phyloP scores from a whole-genome alignment of 768 basidiomycete genomes.

The Collybia sp. region DNA sequence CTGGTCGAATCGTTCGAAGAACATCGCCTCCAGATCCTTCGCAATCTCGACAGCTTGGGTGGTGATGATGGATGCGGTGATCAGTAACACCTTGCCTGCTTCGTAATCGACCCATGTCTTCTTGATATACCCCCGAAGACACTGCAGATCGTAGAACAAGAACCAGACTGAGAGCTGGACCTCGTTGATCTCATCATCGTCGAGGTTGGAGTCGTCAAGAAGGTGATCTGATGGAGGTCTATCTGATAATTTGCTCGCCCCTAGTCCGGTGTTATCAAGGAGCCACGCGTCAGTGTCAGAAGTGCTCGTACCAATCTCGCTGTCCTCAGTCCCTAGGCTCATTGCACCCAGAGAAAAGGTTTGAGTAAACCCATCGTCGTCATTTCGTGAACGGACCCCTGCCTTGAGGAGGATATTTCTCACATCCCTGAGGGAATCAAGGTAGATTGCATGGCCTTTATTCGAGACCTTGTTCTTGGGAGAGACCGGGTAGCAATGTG shows the following conservation, averaged over 20 bases:
- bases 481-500: too few relatives aligned
- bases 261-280: neutral
- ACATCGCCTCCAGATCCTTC: constrained; percentile 8
- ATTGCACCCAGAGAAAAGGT: too few relatives aligned
- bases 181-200: constrained; percentile 4
- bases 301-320: neutral
- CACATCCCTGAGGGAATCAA: too few relatives aligned
- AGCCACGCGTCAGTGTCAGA: neutral
- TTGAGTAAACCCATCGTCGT: too few relatives aligned
- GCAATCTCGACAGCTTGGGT: constrained; percentile 7
- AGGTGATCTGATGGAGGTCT: constrained; percentile 3
- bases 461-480: too few relatives aligned
- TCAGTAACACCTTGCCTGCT: constrained; percentile 1
- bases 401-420: too few relatives aligned
- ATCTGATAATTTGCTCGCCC: neutral
- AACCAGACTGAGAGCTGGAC: constrained; percentile 5
- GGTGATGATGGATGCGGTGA: constrained; percentile 7
- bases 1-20: neutral
- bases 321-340: too few relatives aligned
- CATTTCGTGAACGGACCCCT: too few relatives aligned
- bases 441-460: too few relatives aligned
- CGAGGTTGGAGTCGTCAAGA: constrained; percentile 4
- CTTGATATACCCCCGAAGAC: constrained; percentile 2
- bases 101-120: constrained; percentile 3
- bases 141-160: constrained; percentile 6